Percentiles rank a stretch among this genome's conserved stretches.
These are phyloP conservation scores for Westerdykella sp. DNA, from an alignment of 2,329 filamentous ascomycete genomes.

Conservation along the genomic window DNA sequence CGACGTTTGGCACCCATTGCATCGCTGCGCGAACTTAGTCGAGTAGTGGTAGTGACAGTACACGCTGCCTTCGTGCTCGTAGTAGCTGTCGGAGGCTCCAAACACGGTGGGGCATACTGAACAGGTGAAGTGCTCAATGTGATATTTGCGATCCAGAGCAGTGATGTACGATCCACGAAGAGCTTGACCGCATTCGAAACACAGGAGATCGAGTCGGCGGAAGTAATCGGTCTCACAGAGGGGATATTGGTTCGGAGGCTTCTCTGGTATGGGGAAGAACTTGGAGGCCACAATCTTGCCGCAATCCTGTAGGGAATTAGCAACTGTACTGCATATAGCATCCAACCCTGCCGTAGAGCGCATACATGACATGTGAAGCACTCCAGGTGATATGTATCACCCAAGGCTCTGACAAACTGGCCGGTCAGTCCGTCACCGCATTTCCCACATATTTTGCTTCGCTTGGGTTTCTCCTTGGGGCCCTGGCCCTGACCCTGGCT, in stretches of 20 bases:
- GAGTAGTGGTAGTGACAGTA: slow-evolving; percentile 99
- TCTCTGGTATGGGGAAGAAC: slow-evolving; percentile 94
- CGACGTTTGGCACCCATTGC: slow-evolving; percentile 92
- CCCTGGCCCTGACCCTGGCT: slow-evolving; percentile 10
- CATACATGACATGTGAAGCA: slow-evolving; percentile 95
- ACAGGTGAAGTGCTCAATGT: slow-evolving; percentile 98
- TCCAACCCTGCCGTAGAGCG: slow-evolving; percentile 12
- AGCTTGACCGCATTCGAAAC: slow-evolving; percentile 85
- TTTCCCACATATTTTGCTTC: slow-evolving; percentile 60
- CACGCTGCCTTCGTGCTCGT: slow-evolving; percentile 92
- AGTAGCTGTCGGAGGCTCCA: slow-evolving; percentile 96
- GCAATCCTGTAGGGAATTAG: slow-evolving; percentile 64
- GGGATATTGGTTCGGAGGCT: slow-evolving; percentile 83
- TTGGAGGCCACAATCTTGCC: slow-evolving; percentile 96
- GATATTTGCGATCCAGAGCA: slow-evolving; percentile 89
- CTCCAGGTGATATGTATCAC: slow-evolving; percentile 91
- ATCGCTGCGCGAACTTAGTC: slow-evolving; percentile 91
- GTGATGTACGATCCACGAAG: slow-evolving; percentile 97
- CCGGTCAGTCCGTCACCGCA: slow-evolving; percentile 83
- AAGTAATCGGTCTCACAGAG: slow-evolving; percentile 99
- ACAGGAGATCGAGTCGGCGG: slow-evolving; percentile 80
- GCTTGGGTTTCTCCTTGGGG: slow-evolving; percentile 25
- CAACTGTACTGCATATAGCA: slow-evolving; percentile 3
- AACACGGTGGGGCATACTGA: slow-evolving; percentile 97
- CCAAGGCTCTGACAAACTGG: slow-evolving; percentile 90